Base-by-base conservation (phyloP, 2,329 filamentous ascomycete species). In the Fusarium fujikuroi region DNA sequence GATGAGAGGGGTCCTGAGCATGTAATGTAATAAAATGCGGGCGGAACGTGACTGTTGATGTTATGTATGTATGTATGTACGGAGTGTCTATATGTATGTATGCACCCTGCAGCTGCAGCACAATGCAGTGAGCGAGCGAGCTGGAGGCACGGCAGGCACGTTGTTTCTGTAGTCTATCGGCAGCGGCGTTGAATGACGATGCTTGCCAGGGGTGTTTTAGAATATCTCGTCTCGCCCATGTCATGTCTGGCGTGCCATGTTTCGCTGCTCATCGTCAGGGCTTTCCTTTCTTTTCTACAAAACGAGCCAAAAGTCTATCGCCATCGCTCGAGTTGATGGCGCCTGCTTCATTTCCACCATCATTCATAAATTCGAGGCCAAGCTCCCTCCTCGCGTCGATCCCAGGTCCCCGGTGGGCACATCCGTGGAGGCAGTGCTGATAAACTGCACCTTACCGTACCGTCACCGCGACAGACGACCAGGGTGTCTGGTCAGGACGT, bases 371-470 rank as follows among this genome's bases (percentile, higher is more conserved):
- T 56, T 66, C 61, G 69, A 52, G 40, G 40, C 59, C 69, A 70
- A 70, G 69, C 44, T 64, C 49, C 52, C 66, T 70, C 65, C 60
- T 75, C 73, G 62, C 66, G 76, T 70, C 76, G 75, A 78, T 78
- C 76, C 63, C 60, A 69, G 59, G 49, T 40, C 52, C 63, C 61
- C 39, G 58, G 72, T 78, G 75, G 76, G 72, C 75, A 77, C 76
- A 78, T 73, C 67, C 74, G 72, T 77, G 72, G 76, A 78, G 76
- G 76, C 76, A 77, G 76, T 78, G 76, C 76, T 72, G 71, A 58
- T 73, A 63, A 70, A 68, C 46, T 69, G 65, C 64, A 69, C 54
- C 63, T 39, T 44, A 54, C 56, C 32, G 66, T 47, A 67, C 72
- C 61, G 70, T 75, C 75, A 66, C 70, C 70, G 65, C 67, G 75